Evolutionary conservation across 176 grass and related monocot species (phyloP), one percentile per base, ranked within the genome.

Genomic region (Eragrostis nindensis): DNA sequence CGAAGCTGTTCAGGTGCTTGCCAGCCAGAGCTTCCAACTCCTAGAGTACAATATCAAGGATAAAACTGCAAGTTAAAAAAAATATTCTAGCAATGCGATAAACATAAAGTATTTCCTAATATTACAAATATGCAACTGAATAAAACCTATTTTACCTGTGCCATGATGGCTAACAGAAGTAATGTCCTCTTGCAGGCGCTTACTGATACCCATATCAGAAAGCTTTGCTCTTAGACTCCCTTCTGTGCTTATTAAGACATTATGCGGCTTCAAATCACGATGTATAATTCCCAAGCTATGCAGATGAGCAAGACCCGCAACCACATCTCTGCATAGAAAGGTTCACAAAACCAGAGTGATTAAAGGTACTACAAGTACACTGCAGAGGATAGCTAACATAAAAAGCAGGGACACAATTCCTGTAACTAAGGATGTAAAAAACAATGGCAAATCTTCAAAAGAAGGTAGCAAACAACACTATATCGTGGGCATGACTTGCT

Each of bases 181-280:
- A 88, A 90, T 92, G 70, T 95, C 86, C 44, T 91, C 92, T 84
- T 93, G 90, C 80, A 98, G 77, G 49, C 82, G 85, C 68, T 98
- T 98, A 82, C 96, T 98, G 29, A 98, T 93, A 80, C 96, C 96
- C 96, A 98, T 98, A 90, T 98, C 96, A 84, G 92, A 95, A 80
- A 98, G 79, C 70, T 98, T 98, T 80, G 96, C 96, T 73, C 88
- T 84, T n/a, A 93, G 36, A 73, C 71, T n/a, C 46, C 86, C 82
- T 65, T 95, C 90, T 76, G 70, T 76, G 72, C 81, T 95, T 75
- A 98, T 95, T 77, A 98, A 80, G 53, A 98, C 96, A 89, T 98
- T 98, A 62, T 98, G 96, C 74, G 92, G 96, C 88, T 98, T 98
- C 83, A 98, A 70, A 95, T 98, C 92, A 6, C 96, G 92, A 93